Percentiles rank a stretch among this genome's conserved stretches.
phyloP scores from a whole-genome alignment of 1,139 yeast species.

The Sugiyamaella novakii region DNA sequence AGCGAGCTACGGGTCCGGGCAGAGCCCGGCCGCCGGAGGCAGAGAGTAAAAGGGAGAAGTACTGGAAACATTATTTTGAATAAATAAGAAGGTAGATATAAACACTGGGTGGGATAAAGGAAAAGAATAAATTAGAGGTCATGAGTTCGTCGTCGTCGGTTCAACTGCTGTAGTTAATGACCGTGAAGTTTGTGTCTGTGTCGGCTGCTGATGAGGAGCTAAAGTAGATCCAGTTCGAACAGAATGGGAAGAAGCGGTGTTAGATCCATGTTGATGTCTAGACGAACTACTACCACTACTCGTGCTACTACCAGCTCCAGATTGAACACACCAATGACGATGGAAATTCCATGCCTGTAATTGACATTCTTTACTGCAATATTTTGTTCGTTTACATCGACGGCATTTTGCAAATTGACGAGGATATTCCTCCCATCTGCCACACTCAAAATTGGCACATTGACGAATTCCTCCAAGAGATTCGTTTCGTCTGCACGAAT shows the following conservation, averaged over 20 bases:
- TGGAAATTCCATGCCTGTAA: slow-evolving; percentile 90
- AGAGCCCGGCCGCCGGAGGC: slow-evolving; percentile 18
- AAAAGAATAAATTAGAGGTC: slow-evolving; percentile 5
- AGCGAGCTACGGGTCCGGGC: slow-evolving; percentile 10
- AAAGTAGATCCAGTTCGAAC: background rate
- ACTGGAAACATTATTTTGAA: slow-evolving; percentile 4
- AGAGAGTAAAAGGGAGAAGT: background rate
- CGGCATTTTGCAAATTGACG: slow-evolving; percentile 94
- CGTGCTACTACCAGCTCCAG: slow-evolving; percentile 30
- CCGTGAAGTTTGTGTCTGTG: slow-evolving; percentile 1
- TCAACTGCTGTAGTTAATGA: slow-evolving; percentile 2
- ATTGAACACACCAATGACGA: slow-evolving; percentile 81
- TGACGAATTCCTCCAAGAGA: slow-evolving; percentile 86
- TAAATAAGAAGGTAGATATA: slow-evolving; percentile 10
- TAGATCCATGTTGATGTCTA: slow-evolving; percentile 12
- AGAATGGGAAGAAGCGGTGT: slow-evolving; percentile 29
- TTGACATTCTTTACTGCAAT: slow-evolving; percentile 92
- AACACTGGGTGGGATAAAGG: background rate
- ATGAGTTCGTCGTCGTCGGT: slow-evolving; percentile 4
- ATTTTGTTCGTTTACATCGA: slow-evolving; percentile 90
- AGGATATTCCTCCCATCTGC: slow-evolving; percentile 92
- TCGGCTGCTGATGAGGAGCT: background rate
- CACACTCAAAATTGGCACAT: slow-evolving; percentile 91
- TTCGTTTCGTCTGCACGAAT: slow-evolving; percentile 91
- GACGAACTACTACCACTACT: slow-evolving; percentile 26